These are phyloP conservation scores for Iodosphaeria phyllophila DNA, from an alignment of 2,329 filamentous ascomycete species.

Conservation along the genomic window DNA sequence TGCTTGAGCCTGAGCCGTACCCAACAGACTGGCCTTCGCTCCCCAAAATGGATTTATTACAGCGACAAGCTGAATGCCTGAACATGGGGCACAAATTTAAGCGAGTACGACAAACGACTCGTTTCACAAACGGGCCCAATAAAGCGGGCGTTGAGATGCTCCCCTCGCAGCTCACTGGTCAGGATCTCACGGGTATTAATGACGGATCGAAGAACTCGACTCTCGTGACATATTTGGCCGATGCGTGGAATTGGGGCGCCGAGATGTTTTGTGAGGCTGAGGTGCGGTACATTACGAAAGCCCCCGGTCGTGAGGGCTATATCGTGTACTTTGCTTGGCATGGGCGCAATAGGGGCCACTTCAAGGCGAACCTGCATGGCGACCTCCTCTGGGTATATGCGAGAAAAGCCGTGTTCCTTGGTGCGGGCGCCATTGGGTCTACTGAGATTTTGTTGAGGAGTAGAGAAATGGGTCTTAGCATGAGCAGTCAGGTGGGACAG, in stretches of 20 bases:
- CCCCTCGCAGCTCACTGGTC: conserved; percentile 37
- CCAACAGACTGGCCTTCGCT: conserved; percentile 36
- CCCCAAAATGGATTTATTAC: conserved; percentile 36
- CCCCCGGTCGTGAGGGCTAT: conserved; percentile 32
- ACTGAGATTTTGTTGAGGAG: conserved; percentile 47
- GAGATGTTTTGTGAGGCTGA: conserved; percentile 55
- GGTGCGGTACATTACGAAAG: conserved; percentile 41
- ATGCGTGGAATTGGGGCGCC: conserved; percentile 55
- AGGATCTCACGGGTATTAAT: conserved; percentile 45
- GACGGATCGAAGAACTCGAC: conserved; percentile 51
- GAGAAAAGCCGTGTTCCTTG: conserved; percentile 45
- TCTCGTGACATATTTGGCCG: conserved; percentile 45
- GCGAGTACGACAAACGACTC: conserved; percentile 40
- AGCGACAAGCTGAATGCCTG: conserved; percentile 34
- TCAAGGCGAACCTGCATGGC: conserved; percentile 31
- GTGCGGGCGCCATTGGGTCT: conserved; percentile 44
- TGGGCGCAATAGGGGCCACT: conserved; percentile 34
- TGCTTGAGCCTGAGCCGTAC: conserved; percentile 40
- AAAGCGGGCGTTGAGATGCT: conserved; percentile 46
- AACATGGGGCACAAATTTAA: conserved; percentile 33
- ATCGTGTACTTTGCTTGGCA: conserved; percentile 48
- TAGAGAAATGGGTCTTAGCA: conserved; percentile 34
- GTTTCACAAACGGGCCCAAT: conserved; percentile 41
- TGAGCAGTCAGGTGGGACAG: conserved; percentile 37
- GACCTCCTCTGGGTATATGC: conserved; percentile 51